Percentiles rank a stretch among this genome's conserved stretches.
phyloP scores from a whole-genome alignment of 1,284 basidiomycete species.

The Kalmanozyma brasiliensis region DNA sequence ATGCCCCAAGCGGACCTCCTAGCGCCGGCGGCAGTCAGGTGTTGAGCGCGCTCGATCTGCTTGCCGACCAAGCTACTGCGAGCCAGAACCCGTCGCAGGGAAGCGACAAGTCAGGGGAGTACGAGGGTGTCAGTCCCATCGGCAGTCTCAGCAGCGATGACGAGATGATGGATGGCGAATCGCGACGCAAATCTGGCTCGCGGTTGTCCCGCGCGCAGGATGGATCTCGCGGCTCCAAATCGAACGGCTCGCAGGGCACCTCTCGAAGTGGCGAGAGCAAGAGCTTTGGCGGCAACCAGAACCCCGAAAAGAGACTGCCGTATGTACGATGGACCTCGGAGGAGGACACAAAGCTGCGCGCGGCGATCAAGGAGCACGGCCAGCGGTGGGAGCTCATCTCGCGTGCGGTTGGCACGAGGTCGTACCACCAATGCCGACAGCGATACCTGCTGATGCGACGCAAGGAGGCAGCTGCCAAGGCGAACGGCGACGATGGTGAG shows the following conservation, averaged over 20 bases:
- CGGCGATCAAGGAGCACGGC: conserved; percentile 65
- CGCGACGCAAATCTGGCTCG: conserved; percentile 29
- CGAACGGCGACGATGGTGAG: conserved; percentile 32
- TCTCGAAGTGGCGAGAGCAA: conserved; percentile 40
- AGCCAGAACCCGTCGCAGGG: conserved; percentile 61
- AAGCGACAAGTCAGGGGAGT: conserved; percentile 52
- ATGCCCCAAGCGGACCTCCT: conserved; percentile 27
- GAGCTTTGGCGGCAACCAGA: conserved; percentile 55
- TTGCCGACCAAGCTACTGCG: conserved; percentile 66
- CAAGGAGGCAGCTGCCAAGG: conserved; percentile 62
- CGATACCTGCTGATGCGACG: conserved; percentile 66
- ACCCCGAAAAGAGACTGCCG: conserved; percentile 65
- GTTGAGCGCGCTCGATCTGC: conserved; percentile 64
- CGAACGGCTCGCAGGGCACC: conserved; percentile 21
- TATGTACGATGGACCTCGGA: conserved; percentile 66
- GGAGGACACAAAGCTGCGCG: conserved; percentile 64
- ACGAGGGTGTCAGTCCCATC: conserved; percentile 47
- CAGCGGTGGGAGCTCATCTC: conserved; percentile 68
- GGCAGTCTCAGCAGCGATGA: conserved; percentile 51
- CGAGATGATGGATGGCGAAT: conserved; percentile 36
- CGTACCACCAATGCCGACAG: conserved; percentile 67
- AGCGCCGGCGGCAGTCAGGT: conserved; percentile 36
- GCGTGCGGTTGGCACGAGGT: conserved; percentile 64
- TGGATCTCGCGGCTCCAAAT: conserved; percentile 25
- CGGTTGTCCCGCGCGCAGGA: conserved; percentile 25